Base-by-base conservation (phyloP, 164 flowering plant genomes). In the Protea cynaroides region DNA sequence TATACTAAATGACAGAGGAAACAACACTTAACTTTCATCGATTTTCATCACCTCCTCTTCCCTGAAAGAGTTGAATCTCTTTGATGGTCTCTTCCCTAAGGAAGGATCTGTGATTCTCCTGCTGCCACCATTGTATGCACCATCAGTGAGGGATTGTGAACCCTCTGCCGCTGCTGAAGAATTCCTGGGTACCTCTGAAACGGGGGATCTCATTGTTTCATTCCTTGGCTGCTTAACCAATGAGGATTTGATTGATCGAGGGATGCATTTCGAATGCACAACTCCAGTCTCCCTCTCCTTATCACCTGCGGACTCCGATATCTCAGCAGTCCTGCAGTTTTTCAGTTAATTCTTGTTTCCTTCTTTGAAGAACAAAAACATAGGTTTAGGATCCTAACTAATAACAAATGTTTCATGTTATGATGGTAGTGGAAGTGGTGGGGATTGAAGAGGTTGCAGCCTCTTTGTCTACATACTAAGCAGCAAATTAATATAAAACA, bases 1-100 rank as follows among this genome's bases (percentile, higher is more conserved):
- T 5, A 15, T 57, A 38, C 8, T 1, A 0, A 6, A 49, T 15
- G 52, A 66, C 34, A 29, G 5, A 46, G 54, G 68, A 61, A 43
- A 58, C 49, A 18, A 75, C 58, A 82, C 92, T 85, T 74, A 91
- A 83, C 99, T 91, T 91, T 94, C 99, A 80, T 94, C 97, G 7
- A 88, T 83, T 70, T 84, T 82, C 77, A 85, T 79, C 69, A 87
- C 78, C 63, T 83, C 86, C 56, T 85, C 85, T 58, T 81, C 86
- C 71, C 79, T 79, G 69, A 73, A 80, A 21, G 88, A 83, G 37
- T 82, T 84, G 15, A 74, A 57, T 51, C 76, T 79, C 49, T 73
- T 75, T 10, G 90, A 85, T 23, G 72, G 75, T n/a, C 56, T 72
- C 66, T 62, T 82, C 47, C 71, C 71, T 0, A 78, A 56, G 23